phyloP scores from a whole-genome alignment of 495 filamentous ascomycete species.

The Trichoderma reesei region DNA sequence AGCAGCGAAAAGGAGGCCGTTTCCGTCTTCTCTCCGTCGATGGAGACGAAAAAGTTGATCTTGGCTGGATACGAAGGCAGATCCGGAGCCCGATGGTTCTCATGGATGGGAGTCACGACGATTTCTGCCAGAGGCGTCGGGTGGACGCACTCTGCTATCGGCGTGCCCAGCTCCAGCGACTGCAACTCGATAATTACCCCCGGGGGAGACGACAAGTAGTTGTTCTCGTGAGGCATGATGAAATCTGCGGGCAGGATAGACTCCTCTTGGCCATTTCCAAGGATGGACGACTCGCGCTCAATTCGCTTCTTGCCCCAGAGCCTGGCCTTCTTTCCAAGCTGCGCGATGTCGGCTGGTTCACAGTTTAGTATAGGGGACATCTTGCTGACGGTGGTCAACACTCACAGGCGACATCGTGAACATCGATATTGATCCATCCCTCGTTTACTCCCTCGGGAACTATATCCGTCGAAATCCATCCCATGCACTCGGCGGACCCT shows the following conservation, averaged over 20 bases:
- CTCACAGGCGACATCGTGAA: constrained; percentile 41
- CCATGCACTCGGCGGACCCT: constrained; percentile 64
- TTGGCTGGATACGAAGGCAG: constrained; percentile 41
- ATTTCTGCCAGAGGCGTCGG: constrained; percentile 27
- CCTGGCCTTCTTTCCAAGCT: constrained; percentile 35
- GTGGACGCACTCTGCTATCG: constrained; percentile 24
- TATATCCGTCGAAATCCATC: constrained; percentile 58
- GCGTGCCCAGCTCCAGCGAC: constrained; percentile 29
- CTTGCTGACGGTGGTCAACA: background rate
- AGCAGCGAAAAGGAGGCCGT: constrained; percentile 38
- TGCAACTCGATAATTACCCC: constrained; percentile 34
- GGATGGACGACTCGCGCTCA: constrained; percentile 41
- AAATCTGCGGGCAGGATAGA: constrained; percentile 48
- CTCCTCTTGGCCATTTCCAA: constrained; percentile 39
- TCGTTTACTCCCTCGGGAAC: constrained; percentile 41
- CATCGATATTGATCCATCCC: constrained; percentile 57
- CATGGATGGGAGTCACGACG: constrained; percentile 23
- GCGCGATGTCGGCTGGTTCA: constrained; percentile 27
- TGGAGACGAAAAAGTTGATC: constrained; percentile 40
- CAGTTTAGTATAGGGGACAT: constrained; percentile 3
- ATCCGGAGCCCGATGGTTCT: constrained; percentile 24
- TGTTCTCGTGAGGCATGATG: constrained; percentile 42
- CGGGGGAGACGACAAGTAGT: constrained; percentile 32
- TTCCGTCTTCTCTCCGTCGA: constrained; percentile 25
- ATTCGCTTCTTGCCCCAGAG: constrained; percentile 38